A percentile compares a stretch with the other conserved stretches of the same genome.
Conservation (phyloP, 257 asterid species). For the Ocimum tenuiflorum region DNA sequence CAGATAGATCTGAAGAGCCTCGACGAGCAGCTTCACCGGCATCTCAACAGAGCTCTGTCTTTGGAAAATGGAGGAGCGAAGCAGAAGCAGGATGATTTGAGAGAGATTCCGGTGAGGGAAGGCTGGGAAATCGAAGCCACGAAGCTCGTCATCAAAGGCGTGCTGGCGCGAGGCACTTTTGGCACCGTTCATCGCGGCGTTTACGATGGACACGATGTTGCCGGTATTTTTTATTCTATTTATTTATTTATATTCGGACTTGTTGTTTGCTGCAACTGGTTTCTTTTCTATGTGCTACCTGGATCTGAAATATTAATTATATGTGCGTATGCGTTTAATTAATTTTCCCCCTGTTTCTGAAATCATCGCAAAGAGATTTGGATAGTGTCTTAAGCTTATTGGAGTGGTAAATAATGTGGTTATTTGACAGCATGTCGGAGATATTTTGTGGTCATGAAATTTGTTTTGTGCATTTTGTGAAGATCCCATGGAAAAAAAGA, state of each 20-base stretch:
- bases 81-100: constrained; percentile 20
- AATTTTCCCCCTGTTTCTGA: no score
- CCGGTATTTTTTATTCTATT: constrained; percentile 32
- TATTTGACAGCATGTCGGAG: background rate
- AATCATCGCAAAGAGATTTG: no score
- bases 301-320: background rate
- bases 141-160: constrained; percentile 52
- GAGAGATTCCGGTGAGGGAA: constrained; percentile 47
- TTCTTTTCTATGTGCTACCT: background rate
- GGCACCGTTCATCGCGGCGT: constrained; percentile 86
- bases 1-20: constrained; percentile 73
- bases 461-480: background rate
- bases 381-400: background rate
- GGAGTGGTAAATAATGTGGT: background rate
- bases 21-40: constrained; percentile 67
- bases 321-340: no score
- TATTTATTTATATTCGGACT: background rate
- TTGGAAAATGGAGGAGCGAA: constrained; percentile 35
- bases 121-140: constrained; percentile 79
- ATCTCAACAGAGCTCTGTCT: constrained; percentile 45
- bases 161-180: constrained; percentile 70
- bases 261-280: background rate
- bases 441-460: background rate
- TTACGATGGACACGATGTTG: constrained; percentile 68
- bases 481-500: background rate